Percentiles rank a stretch among this genome's conserved stretches.
These are phyloP conservation scores for Leccinum barrowsii DNA, from an alignment of 768 basidiomycete genomes.

Conservation along the genomic window DNA sequence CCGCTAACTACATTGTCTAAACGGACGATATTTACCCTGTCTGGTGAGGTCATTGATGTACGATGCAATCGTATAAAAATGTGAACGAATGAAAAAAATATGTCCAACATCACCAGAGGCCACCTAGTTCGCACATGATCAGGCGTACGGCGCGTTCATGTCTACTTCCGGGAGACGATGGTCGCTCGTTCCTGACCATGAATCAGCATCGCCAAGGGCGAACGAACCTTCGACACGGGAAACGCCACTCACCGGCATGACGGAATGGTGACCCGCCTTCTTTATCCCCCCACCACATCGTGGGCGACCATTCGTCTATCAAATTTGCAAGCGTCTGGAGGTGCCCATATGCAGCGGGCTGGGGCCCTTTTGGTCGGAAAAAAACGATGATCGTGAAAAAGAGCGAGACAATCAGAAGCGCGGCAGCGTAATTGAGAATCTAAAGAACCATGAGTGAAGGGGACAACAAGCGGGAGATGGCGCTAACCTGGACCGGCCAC, in stretches of 20 bases:
- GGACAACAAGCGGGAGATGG: background rate
- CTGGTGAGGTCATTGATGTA: background rate
- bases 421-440: slow-evolving; percentile 26
- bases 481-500: slow-evolving; percentile 25
- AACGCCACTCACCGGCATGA: slow-evolving; percentile 22
- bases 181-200: slow-evolving; percentile 22
- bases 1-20: background rate
- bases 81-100: background rate
- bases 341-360: slow-evolving; percentile 34
- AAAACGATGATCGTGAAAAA: slow-evolving; percentile 12
- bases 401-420: slow-evolving; percentile 21
- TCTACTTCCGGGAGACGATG: slow-evolving; percentile 18
- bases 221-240: background rate
- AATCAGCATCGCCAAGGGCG: background rate
- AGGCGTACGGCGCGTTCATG: slow-evolving; percentile 3
- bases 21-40: too few species aligned
- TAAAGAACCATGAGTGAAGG: slow-evolving; percentile 2
- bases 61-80: background rate
- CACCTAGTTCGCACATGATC: background rate
- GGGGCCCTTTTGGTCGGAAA: slow-evolving; percentile 19
- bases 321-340: slow-evolving; percentile 34
- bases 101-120: background rate
- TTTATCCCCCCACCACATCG: slow-evolving; percentile 32
- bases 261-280: background rate
- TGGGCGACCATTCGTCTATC: slow-evolving; percentile 35